Evolutionary conservation across 2,329 filamentous ascomycete species (phyloP), one percentile per base, ranked within the genome.

Genomic region (Aspergillus floridensis): DNA sequence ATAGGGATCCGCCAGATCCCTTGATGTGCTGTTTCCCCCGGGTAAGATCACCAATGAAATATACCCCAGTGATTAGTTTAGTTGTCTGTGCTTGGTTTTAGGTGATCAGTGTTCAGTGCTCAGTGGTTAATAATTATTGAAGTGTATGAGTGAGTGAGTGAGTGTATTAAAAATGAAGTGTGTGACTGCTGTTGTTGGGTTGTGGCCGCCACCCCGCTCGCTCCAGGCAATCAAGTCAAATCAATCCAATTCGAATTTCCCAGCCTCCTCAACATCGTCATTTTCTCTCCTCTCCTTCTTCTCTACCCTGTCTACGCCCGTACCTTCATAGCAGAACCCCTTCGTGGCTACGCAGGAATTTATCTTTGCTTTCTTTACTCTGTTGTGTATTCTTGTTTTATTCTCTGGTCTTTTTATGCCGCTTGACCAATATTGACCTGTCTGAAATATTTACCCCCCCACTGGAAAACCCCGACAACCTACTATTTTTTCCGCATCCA

Each of bases 161-260:
- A 2, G 32, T 35, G 22, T 35, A 12, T 35, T 22, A 22, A 22
- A 22, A 22, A 22, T 22, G 14, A 14, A 41, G 38, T n/a, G 47
- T 59, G 58, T 53, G 52, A 58, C 49, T 49, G 48, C 52, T 35
- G 44, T 50, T 16, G 50, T 29, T 31, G 46, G 38, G 54, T 59
- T 48, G 58, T 57, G 44, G 54, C 59, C 61, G 61, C 59, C 58
- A 60, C 61, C 61, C 61, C 61, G 61, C 61, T 61, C 49, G 53
- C 47, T 48, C 31, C 49, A 44, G 26, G 49, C 38, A 58, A 49
- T 24, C 53, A 44, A 19, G 38, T 52, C 49, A 32, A 31, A 44
- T 54, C 57, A 35, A 35, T 16, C 32, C 32, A 35, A 35, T 35
- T 35, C 32, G 32, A 35, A 12, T 16, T 35, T 35, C 59, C 61